A percentile compares a stretch with the other conserved stretches of the same genome.
These are phyloP conservation scores for Allium fistulosum DNA, from an alignment of 106 monocot species.

Conservation along the genomic window DNA sequence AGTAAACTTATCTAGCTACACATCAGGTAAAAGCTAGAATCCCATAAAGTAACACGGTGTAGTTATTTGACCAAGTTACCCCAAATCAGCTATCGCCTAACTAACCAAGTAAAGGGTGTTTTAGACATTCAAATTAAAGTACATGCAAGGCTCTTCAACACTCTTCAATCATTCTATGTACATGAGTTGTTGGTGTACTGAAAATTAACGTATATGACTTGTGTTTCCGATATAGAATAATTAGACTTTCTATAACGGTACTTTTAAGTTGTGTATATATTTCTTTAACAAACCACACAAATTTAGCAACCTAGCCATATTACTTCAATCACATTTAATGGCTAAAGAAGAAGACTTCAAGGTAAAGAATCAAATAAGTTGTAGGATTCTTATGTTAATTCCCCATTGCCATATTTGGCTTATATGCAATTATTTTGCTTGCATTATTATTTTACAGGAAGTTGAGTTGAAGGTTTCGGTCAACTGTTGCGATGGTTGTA, in stretches of 20 bases:
- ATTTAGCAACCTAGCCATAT: background rate
- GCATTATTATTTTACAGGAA: background rate
- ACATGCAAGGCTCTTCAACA: too few species aligned
- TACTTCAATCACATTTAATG: slow-evolving; percentile 15
- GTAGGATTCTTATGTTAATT: background rate
- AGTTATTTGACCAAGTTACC: too few species aligned
- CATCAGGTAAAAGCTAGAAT: too few species aligned
- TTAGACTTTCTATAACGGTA: background rate
- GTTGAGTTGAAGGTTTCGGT: slow-evolving; percentile 31
- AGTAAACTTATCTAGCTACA: too few species aligned
- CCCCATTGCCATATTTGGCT: background rate
- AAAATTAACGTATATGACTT: background rate
- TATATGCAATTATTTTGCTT: background rate
- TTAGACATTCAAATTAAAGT: too few species aligned
- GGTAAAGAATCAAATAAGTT: slow-evolving; percentile 7
- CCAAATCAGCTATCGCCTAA: too few species aligned
- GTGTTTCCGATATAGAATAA: slow-evolving; percentile 1
- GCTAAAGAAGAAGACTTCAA: slow-evolving; percentile 42
- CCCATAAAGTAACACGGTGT: too few species aligned
- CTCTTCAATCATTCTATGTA: too few species aligned
- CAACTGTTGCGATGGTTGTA: slow-evolving; percentile 91
- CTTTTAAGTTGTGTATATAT: slow-evolving; percentile 14
- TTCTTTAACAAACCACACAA: background rate
- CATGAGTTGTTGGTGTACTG: too few species aligned
- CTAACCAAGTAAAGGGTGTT: too few species aligned